Evolutionary conservation across 2,329 filamentous ascomycete species (phyloP), one percentile per base, ranked within the genome.

Genomic region (Fusarium denticulatum): DNA sequence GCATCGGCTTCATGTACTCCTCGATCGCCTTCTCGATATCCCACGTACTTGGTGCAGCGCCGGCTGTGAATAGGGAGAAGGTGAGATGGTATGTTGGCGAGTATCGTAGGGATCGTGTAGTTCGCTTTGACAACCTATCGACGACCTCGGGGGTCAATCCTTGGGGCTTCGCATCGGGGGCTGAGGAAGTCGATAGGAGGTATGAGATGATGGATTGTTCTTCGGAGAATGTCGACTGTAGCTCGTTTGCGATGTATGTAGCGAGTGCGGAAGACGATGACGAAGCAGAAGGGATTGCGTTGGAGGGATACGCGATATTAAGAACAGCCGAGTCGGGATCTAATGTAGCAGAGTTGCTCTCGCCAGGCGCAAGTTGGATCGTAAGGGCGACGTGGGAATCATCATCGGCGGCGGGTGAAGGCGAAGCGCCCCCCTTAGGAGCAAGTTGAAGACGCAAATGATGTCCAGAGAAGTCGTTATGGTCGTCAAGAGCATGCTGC

Each of bases 61-160:
- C 91, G 18, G 93, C 92, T 0, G 94, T 96, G 80, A 99, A 98
- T 7, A 99, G 87, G 0, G 96, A 99, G 79, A 99, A 97, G 0
- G 95, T 97, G 34, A 99, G 86, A 80, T 99, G 96, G 80, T 98
- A 99, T 0, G 94, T 97, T 20, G 95, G 91, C 8, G 96, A 93
- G 80, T 98, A 97, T 80, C 96, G 97, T 79, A 98, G 89, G 2
- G 95, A 94, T 57, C 95, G 89, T 6, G 93, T 96, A 40, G 93
- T 93, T 69, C 95, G 93, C 88, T 86, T 92, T 77, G 83, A 88
- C 76, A 90, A 85, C 2, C 87, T 85, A 45, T 90, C 89, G 30
- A 87, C 84, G 1, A 87, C 83, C 37, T 90, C 86, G 39, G 87
- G 84, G 2, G 85, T 83, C 43, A 89, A 75, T 10, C 84, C 84